Evolutionary conservation across 352 stramenopile species (phyloP).

Genomic region (Pythium dissotocum): DNA sequence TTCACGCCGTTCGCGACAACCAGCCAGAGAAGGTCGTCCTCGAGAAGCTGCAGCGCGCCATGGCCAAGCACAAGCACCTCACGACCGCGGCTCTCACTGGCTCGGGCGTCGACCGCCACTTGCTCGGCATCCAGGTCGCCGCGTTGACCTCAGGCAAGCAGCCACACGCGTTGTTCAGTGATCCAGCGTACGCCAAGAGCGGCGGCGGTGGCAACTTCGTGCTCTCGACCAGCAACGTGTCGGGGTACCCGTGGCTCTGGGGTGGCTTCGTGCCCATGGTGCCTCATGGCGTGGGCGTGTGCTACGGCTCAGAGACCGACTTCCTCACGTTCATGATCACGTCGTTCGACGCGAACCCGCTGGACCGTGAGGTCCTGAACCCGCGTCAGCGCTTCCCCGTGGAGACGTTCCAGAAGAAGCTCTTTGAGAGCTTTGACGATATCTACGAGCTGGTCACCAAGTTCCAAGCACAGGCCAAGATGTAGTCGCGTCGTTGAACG

Average conservation of each 20-base stretch:
- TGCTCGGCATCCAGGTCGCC: slow-evolving; percentile 91
- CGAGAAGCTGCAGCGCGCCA: slow-evolving; percentile 19
- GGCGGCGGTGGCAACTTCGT: slow-evolving; percentile 90
- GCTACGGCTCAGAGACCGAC: slow-evolving; percentile 91
- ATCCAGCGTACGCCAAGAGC: slow-evolving; percentile 79
- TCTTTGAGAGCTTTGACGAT: slow-evolving; percentile 61
- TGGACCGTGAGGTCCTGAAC: slow-evolving; percentile 23
- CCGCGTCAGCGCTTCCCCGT: slow-evolving; percentile 36
- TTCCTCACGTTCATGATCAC: slow-evolving; percentile 93
- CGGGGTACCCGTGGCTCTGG: slow-evolving; percentile 94
- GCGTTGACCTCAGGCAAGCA: slow-evolving; percentile 70
- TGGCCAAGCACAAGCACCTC: neutral
- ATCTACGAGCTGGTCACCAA: slow-evolving; percentile 45
- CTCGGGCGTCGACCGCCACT: slow-evolving; percentile 88
- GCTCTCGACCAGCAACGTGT: slow-evolving; percentile 95
- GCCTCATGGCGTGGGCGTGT: slow-evolving; percentile 91
- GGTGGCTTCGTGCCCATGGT: slow-evolving; percentile 92
- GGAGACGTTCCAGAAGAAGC: slow-evolving; percentile 42
- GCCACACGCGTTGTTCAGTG: slow-evolving; percentile 77
- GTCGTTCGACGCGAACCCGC: slow-evolving; percentile 58
- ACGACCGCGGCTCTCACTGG: slow-evolving; percentile 39
- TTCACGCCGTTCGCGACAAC: slow-evolving; percentile 53
- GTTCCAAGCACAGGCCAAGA: slow-evolving; percentile 21
- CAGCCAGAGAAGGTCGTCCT: neutral
- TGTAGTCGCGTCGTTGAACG: neutral